Evolutionary conservation across 1,284 basidiomycete species (phyloP), one percentile per base, ranked within the genome.

Genomic region (Microbotryum saponariae): DNA sequence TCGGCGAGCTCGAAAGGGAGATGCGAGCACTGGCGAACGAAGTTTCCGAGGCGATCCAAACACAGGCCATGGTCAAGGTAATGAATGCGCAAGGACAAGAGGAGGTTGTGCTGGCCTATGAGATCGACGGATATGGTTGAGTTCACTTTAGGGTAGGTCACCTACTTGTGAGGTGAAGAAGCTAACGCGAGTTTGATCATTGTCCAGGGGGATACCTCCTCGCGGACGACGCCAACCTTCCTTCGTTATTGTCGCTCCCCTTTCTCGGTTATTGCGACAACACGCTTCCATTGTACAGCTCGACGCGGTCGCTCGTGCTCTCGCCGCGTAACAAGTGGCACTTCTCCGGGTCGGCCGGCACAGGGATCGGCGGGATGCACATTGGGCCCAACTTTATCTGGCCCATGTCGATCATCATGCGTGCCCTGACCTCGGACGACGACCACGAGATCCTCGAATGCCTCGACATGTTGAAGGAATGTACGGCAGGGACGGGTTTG

Each of bases 221-320:
- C 21, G 70, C 70, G 61, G 72, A 73, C 61, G 72, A 73, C 53
- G 72, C 72, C 59, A 71, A 70, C 58, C 52, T 73, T 1, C 72
- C 72, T 20, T 70, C 66, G 0, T 63, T 73, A 25, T 63, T 72
- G 21, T 69, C 67, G 9, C 64, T 73, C 12, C 72, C 72, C 0
- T 71, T 69, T 51, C 60, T 73, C 10, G 70, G 71, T 44, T 73
- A 59, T 33, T 16, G 68, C 21, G 33, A 63, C 12, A 33, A 60
- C 14, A 53, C 51, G 18, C 65, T 70, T 50, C 50, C 54, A 7
- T 57, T 56, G n/a, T 73, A 73, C 52, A 56, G 65, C 42, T 60
- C 69, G 3, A 73, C 72, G 3, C 55, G 72, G 1, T 20, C 29
- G 8, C 61, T 71, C 47, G 60, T 72, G 16, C 66, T 72, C 31